A percentile compares a stretch with the other conserved stretches of the same genome.
Conservation (phyloP, 768 basidiomycete genomes). For the Psilocybe cubensis region DNA sequence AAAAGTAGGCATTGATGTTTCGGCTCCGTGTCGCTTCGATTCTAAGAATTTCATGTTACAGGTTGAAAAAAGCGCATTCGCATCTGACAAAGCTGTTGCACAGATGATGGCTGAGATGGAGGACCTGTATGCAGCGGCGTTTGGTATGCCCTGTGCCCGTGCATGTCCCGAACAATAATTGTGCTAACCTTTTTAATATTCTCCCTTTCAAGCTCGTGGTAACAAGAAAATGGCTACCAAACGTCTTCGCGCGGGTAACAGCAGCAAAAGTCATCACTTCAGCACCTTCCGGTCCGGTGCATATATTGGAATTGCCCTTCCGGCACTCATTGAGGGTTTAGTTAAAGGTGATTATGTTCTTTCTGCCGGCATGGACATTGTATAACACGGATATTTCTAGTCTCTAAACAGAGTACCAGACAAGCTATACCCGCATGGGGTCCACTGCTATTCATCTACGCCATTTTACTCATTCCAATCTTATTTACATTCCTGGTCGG, state of each 20-base stretch:
- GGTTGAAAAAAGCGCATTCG: conserved; percentile 73
- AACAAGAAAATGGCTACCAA: conserved; percentile 78
- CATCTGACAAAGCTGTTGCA: conserved; percentile 61
- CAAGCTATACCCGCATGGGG: conserved; percentile 66
- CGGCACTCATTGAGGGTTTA: conserved; percentile 67
- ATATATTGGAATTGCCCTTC: conserved; percentile 71
- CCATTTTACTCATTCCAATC: conserved; percentile 70
- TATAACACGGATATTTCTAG: conserved; percentile 3
- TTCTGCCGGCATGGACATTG: neutral
- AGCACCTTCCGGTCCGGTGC: conserved; percentile 78
- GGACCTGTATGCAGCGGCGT: conserved; percentile 71
- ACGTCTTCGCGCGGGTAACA: conserved; percentile 58
- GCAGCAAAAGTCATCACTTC: conserved; percentile 63
- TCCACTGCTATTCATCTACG: conserved; percentile 79
- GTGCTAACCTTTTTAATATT: neutral
- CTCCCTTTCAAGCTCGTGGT: conserved; percentile 49
- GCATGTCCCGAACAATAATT: neutral
- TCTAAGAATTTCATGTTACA: conserved; percentile 24
- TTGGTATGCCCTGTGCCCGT: conserved; percentile 55
- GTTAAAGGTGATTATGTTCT: conserved; percentile 49
- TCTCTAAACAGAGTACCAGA: conserved; percentile 16
- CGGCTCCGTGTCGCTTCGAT: neutral
- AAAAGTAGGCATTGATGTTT: conserved; percentile 50
- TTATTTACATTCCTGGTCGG: conserved; percentile 80
- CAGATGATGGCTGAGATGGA: conserved; percentile 79